Conservation (phyloP, 2,329 filamentous ascomycete species). For the Stachybotrys echinatus region DNA sequence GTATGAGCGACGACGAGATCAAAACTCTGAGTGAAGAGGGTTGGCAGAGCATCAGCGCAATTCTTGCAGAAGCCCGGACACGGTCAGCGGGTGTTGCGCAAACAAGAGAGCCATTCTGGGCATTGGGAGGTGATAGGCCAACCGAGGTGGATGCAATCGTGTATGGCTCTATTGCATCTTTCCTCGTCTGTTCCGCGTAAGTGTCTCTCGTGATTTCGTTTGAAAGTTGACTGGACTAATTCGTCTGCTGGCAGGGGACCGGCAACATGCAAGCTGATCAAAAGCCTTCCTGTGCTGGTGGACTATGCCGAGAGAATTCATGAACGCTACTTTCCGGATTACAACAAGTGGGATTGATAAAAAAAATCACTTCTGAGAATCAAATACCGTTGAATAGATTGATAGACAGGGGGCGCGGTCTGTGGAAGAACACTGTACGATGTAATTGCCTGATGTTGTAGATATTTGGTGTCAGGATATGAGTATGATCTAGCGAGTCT, state of each 20-base stretch:
- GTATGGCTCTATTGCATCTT: conserved; percentile 53
- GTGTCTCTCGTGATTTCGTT: conserved; percentile 17
- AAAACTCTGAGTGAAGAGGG: conserved; percentile 38
- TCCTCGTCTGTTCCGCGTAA: conserved; percentile 47
- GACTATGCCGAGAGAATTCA: conserved; percentile 56
- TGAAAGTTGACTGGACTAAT: neutral
- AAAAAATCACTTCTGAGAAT: no score
- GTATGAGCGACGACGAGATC: conserved; percentile 46
- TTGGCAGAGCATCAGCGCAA: conserved; percentile 45
- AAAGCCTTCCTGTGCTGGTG: conserved; percentile 39
- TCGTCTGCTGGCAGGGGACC: conserved; percentile 39
- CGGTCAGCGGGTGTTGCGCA: conserved; percentile 3
- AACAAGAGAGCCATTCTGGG: conserved; percentile 46
- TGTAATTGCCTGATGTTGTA: no score
- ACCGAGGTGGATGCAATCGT: conserved; percentile 53
- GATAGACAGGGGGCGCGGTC: no score
- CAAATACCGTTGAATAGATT: no score
- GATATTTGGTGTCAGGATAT: no score
- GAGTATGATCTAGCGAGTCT: no score
- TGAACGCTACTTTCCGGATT: conserved; percentile 51
- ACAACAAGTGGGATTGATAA: conserved; percentile 30
- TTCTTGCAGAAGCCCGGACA: conserved; percentile 31
- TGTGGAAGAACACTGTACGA: no score
- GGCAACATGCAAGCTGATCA: conserved; percentile 37
- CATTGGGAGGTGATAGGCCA: conserved; percentile 45